Evolutionary conservation across 2,329 filamentous ascomycete genomes (phyloP).

Genomic region (Colletotrichum sp.): DNA sequence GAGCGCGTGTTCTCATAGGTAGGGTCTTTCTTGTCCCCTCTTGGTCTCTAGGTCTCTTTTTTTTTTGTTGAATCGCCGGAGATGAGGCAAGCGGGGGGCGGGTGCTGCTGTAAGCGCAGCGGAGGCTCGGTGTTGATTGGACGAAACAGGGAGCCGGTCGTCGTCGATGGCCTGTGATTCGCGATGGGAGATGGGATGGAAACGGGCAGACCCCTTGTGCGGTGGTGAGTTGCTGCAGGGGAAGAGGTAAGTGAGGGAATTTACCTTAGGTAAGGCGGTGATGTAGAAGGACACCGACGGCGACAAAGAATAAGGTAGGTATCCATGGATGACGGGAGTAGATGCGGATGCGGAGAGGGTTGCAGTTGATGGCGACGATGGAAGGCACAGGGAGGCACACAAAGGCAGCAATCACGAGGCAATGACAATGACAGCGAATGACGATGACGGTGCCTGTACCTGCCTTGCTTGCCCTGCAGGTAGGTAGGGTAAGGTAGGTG

Average conservation of each 20-base stretch:
- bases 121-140: background rate
- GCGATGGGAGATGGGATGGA: background rate
- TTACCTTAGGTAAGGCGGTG: background rate
- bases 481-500: background rate
- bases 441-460: background rate
- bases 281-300: background rate
- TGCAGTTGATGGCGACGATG: background rate
- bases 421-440: background rate
- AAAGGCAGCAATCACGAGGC: background rate
- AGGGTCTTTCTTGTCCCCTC: background rate
- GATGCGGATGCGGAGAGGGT: background rate
- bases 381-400: background rate
- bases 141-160: background rate
- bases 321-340: background rate
- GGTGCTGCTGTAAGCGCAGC: background rate
- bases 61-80: conserved; percentile 21
- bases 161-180: background rate
- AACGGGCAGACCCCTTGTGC: background rate
- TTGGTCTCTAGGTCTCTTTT: background rate
- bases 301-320: background rate
- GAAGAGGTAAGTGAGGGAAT: background rate
- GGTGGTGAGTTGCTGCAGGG: conserved; percentile 4
- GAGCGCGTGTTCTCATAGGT: conserved; percentile 3
- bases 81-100: background rate
- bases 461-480: background rate